These are phyloP conservation scores for Coccomyxa sp. DNA, from an alignment of 139 green algal species.

Conservation along the genomic window DNA sequence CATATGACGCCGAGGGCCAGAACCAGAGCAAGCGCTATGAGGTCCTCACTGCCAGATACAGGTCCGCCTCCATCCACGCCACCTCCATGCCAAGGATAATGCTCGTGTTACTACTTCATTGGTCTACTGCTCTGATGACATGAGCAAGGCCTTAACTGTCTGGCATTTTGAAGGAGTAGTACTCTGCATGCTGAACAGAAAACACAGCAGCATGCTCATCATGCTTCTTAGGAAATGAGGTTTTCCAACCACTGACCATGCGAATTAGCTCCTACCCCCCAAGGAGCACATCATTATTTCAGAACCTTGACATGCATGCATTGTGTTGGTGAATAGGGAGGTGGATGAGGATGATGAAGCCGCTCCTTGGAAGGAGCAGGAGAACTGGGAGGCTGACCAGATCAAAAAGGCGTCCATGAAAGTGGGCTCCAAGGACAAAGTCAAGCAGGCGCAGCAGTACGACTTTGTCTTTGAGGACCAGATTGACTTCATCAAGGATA, in stretches of 20 bases:
- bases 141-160: too few relatives aligned
- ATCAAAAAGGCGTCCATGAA: slow-evolving; percentile 56
- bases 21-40: slow-evolving; percentile 54
- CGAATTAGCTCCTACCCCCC: not conserved
- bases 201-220: not conserved
- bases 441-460: slow-evolving; percentile 42
- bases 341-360: slow-evolving; percentile 50
- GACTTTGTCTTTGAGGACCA: slow-evolving; percentile 93
- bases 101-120: not conserved
- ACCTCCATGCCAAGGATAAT: not conserved
- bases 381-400: slow-evolving; percentile 90
- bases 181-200: not conserved
- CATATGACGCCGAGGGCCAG: slow-evolving; percentile 68
- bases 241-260: not conserved
- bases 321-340: not conserved
- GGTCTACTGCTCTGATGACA: not conserved
- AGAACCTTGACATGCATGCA: slow-evolving; percentile 1
- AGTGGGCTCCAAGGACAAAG: slow-evolving; percentile 46
- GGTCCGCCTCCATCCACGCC: not conserved
- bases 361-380: slow-evolving; percentile 79
- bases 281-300: too few relatives aligned
- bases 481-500: slow-evolving; percentile 90
- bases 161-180: too few relatives aligned
- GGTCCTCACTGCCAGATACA: slow-evolving; percentile 67
- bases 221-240: not conserved